Evolutionary conservation across 192 early-diverging fungal species (phyloP), one percentile per base, ranked within the genome.

Genomic region (Entomortierella parvispora): DNA sequence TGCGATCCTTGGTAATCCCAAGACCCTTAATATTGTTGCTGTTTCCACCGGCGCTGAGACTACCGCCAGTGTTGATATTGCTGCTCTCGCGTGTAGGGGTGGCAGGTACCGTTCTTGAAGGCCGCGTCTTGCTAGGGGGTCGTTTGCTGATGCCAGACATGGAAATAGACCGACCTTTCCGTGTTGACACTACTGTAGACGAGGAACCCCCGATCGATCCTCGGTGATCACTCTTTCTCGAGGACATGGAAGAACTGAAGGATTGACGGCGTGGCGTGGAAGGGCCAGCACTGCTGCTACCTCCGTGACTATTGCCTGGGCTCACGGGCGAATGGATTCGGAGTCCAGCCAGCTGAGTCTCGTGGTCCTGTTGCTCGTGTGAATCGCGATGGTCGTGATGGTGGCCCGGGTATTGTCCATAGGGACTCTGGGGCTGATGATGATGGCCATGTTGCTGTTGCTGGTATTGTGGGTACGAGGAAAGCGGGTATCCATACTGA

Each of bases 11-110:
- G 7, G 37, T 40, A 12, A 40, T 40, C 37, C 37, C 37, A 12
- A 40, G 37, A 9, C 37, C 37, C 37, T 40, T 40, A 5, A 40
- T 40, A 40, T 22, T 96, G 93, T 97, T 99, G 86, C 97, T 96
- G 85, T 97, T 26, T 32, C 26, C 26, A 26, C 53, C 32, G 20
- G 12, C 18, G 53, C 32, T 26, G 1, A 55, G 12, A 12, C 31
- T 33, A 31, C 53, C 32, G 29, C 49, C 7, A 1, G 2, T 50
- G 22, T 25, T 32, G 31, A 33, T 32, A 12, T 40, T 40, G 37
- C 37, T 40, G 37, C 37, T 40, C 37, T 40, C 37, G 12, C 37
- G 37, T 12, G 50, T 63, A 0, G 68, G 62, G 10, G 58, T 51
- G 2, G 65, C 63, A 31, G 68, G 62, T 23, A 65, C 59, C 51